Evolutionary conservation across 345 rosid genomes (phyloP).

Genomic region (Lenwebbia sp.): DNA sequence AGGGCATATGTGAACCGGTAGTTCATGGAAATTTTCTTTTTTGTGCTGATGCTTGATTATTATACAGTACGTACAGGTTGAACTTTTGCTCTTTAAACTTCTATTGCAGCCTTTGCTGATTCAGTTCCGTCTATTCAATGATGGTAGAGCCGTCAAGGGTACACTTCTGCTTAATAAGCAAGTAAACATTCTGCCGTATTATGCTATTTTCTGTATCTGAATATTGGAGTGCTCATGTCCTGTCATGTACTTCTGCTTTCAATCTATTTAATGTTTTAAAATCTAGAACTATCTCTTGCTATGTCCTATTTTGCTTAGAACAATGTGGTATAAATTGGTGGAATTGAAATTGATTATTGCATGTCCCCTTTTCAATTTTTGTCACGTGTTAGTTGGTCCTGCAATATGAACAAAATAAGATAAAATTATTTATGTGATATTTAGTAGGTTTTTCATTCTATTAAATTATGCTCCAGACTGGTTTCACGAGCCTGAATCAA

Average conservation of each 20-base stretch:
- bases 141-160: slow-evolving; percentile 73
- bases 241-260: not conserved
- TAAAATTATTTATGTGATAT: not conserved
- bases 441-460: not conserved
- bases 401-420: not conserved
- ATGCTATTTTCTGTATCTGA: not conserved
- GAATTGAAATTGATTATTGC: not conserved
- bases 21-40: not conserved
- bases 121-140: slow-evolving; percentile 61
- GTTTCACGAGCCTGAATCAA: not conserved
- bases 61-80: not conserved
- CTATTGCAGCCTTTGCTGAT: slow-evolving; percentile 61
- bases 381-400: not conserved
- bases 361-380: not conserved
- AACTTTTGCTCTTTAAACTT: not conserved
- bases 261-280: not conserved
- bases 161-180: slow-evolving; percentile 59
- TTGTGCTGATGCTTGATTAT: not conserved
- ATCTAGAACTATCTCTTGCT: not conserved
- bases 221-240: not conserved
- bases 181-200: slow-evolving; percentile 16
- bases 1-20: not conserved
- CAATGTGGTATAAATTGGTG: not conserved
- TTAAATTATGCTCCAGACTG: not conserved
- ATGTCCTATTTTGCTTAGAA: not conserved